Base-by-base conservation (phyloP, 192 early-diverging fungal species). In the Glomus cerebriforme region DNA sequence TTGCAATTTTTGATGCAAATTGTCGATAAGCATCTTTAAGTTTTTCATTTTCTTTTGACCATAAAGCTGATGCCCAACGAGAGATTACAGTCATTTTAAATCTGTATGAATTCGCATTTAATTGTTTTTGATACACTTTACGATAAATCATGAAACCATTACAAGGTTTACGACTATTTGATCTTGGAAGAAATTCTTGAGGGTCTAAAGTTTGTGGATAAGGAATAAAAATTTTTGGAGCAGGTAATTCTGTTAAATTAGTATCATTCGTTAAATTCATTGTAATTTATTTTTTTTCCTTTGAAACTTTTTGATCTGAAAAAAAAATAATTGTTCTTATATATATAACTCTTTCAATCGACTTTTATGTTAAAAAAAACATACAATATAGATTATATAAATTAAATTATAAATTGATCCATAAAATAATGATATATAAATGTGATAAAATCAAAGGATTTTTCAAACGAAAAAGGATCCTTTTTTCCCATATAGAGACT, bases 111-210 rank as follows among this genome's bases (percentile, higher is more conserved):
- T 35, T 67, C 3, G 65, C 65, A 12, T 34, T 67, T n/a, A 67
- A 67, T 22, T 29, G 29, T 29, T 67, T 67, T 19, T 34, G 29
- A 67, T 34, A 67, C 2, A 67, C 65, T 12, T 67, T 67, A 19
- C 65, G 22, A 27, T 67, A 67, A 22, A 67, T 67, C 65, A 67
- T 67, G 29, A 67, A 67, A 6, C 29, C 65, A 67, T 67, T 67
- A 67, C 65, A 67, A 27, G 65, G 19, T n/a, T 67, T 67, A 27
- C 65, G 27, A 35, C 65, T 35, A 15, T 34, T 67, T 67, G 3
- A 1, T 35, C 13, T 67, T 31, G 65, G 65, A 32, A 66, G 34
- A 66, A 32, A 66, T 32, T 66, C 64, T 26, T 26, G 29, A 0
- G 29, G 64, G 19, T 66, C 34, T 15, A 66, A 34, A 34, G 27